Percentiles rank a stretch among this genome's conserved stretches.
These are phyloP conservation scores for Epichloe gansuensis DNA, from an alignment of 2,329 filamentous ascomycete genomes.

Conservation along the genomic window DNA sequence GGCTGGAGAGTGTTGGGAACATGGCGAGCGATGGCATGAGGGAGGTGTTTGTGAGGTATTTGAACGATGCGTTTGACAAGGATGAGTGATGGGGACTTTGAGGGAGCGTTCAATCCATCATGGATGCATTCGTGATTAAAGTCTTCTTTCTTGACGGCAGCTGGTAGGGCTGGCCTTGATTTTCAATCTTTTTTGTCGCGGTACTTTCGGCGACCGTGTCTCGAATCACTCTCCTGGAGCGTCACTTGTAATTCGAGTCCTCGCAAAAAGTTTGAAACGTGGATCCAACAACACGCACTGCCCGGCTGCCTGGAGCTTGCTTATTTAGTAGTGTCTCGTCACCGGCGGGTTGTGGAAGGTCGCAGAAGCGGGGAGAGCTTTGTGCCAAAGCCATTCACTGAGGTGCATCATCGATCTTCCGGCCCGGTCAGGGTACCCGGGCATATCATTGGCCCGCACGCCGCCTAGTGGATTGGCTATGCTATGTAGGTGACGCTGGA, in stretches of 20 bases:
- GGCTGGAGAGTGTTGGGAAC: conserved; percentile 40
- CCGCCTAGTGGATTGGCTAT: conserved; percentile 7
- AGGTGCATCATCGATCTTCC: conserved; percentile 25
- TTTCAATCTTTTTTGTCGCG: too few relatives aligned
- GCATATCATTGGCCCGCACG: conserved; percentile 22
- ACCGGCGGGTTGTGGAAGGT: conserved; percentile 1
- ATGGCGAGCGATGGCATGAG: conserved; percentile 41
- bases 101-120: not conserved
- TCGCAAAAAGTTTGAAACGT: not conserved
- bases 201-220: not conserved
- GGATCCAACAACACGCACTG: conserved; percentile 1
- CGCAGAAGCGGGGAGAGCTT: conserved; percentile 1
- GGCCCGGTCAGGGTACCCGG: conserved; percentile 16
- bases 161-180: too few relatives aligned
- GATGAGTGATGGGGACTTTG: conserved; percentile 23
- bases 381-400: not conserved
- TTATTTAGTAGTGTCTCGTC: not conserved
- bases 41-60: conserved; percentile 52
- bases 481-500: not conserved
- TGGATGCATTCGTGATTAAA: not conserved
- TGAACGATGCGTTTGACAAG: conserved; percentile 52
- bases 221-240: not conserved
- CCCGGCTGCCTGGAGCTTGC: conserved; percentile 3
- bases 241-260: not conserved
- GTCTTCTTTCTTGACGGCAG: not conserved